A percentile compares a stretch with the other conserved stretches of the same genome.
These are phyloP conservation scores for Musa acuminata DNA, from an alignment of 176 grass and related monocot species.

Conservation along the genomic window DNA sequence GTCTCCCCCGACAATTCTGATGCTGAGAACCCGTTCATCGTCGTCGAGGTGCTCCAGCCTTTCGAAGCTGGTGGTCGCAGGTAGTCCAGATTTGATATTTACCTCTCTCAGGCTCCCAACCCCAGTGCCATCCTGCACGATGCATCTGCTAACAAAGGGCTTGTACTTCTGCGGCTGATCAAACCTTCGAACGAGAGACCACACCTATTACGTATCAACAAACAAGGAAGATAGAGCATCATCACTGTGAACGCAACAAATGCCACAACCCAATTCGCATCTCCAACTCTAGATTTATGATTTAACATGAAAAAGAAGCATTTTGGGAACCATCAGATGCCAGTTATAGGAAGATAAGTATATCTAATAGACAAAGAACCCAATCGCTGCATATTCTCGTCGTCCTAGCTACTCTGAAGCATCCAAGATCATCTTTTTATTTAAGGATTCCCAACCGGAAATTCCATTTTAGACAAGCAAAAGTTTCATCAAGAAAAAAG, in stretches of 20 bases:
- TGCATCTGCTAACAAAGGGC: constrained; percentile 71
- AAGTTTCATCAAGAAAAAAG: not conserved
- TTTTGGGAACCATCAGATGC: not conserved
- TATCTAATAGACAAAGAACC: not conserved
- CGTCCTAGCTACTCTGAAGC: not conserved
- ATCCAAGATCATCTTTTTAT: not conserved
- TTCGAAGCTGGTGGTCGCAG: constrained; percentile 75
- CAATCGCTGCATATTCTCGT: not conserved
- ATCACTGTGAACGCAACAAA: not conserved
- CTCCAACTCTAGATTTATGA: too few species aligned
- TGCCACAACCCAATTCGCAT: not conserved
- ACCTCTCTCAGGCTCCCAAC: constrained; percentile 73
- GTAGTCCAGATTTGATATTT: constrained; percentile 71
- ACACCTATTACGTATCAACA: constrained; percentile 33
- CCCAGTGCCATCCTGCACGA: constrained; percentile 55
- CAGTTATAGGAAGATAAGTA: not conserved
- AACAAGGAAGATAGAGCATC: not conserved
- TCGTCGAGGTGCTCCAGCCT: constrained; percentile 67
- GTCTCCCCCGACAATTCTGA: constrained; percentile 75
- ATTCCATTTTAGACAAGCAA: not conserved
- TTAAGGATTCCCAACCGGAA: not conserved
- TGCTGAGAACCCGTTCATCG: constrained; percentile 60
- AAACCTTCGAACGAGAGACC: constrained; percentile 79
- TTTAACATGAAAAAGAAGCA: too few species aligned
- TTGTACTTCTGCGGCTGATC: constrained; percentile 90